Percentiles rank a stretch among this genome's conserved stretches.
Conservation (phyloP, 2,329 filamentous ascomycete species). For the Talaromyces sp. region DNA sequence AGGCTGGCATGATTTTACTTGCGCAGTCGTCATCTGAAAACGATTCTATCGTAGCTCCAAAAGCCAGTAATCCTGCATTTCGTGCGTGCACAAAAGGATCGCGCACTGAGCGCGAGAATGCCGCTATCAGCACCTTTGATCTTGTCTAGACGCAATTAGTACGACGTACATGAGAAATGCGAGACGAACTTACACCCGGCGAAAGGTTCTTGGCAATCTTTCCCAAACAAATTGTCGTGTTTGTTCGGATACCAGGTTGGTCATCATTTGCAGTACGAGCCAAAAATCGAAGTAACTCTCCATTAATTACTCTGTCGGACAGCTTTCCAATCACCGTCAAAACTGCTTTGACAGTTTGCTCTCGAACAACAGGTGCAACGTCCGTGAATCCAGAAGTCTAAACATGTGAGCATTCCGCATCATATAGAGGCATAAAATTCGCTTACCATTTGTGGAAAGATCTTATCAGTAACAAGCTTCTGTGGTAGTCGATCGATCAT, state of each 20-base stretch:
- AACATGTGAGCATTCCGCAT: not conserved
- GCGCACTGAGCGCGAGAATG: constrained; percentile 81
- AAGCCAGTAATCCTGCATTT: constrained; percentile 80
- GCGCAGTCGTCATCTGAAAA: constrained; percentile 92
- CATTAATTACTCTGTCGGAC: constrained; percentile 88
- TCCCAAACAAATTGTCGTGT: constrained; percentile 94
- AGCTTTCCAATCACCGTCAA: constrained; percentile 83
- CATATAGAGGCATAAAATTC: not conserved
- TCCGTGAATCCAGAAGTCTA: constrained; percentile 94
- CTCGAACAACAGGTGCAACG: constrained; percentile 81
- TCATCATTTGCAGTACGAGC: constrained; percentile 97
- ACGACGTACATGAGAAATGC: not conserved
- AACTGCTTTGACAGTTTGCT: constrained; percentile 94
- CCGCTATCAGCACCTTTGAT: constrained; percentile 86
- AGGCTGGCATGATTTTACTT: constrained; percentile 72
- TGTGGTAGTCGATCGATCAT: constrained; percentile 91
- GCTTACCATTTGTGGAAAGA: constrained; percentile 85
- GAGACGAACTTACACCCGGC: constrained; percentile 44
- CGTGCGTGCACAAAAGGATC: constrained; percentile 95
- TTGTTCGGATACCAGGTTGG: constrained; percentile 93
- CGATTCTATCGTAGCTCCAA: constrained; percentile 78
- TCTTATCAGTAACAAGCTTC: constrained; percentile 90
- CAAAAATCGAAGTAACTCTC: constrained; percentile 82
- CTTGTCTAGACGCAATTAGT: constrained; percentile 55
- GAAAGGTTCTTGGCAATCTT: constrained; percentile 92